Evolutionary conservation across 257 asterid genomes (phyloP), one percentile per base, ranked within the genome.

Genomic region (Capsicum chinense): DNA sequence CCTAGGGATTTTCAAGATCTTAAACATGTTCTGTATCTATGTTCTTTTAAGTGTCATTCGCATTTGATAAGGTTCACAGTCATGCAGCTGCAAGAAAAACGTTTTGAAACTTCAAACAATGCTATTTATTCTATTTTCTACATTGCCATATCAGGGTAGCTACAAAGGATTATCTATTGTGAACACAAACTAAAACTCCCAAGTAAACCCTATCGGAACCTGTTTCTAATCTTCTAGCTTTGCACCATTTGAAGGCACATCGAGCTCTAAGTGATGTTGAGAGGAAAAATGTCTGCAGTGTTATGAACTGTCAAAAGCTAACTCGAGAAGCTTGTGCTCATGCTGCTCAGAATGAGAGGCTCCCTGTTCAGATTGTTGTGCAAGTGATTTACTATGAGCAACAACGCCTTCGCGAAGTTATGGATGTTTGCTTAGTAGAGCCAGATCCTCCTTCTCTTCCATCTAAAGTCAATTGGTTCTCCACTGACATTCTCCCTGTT

Each of bases 271-370:
- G 97, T 68, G 97, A 93, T 60, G 84, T 88, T 92, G 99, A 94
- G 85, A 91, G 95, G 79, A 94, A 95, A 90, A 95, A 92, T 87
- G 95, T 92, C 3, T 95, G 97, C 90, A 90, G 97, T 54, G 90
- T 94, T 50, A 94, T 95, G 99, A 97, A 95, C 88, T 95, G 97
- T 85, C 99, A 94, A 71, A 95, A 94, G 92, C 97, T 95, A 9
- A 93, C 98, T 8, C 91, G 93, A 2, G 98, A 95, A 88, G 99
- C 99, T 5, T 93, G 95, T 37, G 97, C 97, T 0, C 99, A 95
- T 12, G 99, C 97, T 10, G 98, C 99, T 62, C 97, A 95, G 83
- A 95, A 94, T 59, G 98, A 95, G 81, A 82, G 99, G 84, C 94
- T 95, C 9, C 97, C 99, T 0, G 99, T 91, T 62, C 97, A 95